These are phyloP conservation scores for Cadophora malorum DNA, from an alignment of 2,329 filamentous ascomycete genomes.

Conservation along the genomic window DNA sequence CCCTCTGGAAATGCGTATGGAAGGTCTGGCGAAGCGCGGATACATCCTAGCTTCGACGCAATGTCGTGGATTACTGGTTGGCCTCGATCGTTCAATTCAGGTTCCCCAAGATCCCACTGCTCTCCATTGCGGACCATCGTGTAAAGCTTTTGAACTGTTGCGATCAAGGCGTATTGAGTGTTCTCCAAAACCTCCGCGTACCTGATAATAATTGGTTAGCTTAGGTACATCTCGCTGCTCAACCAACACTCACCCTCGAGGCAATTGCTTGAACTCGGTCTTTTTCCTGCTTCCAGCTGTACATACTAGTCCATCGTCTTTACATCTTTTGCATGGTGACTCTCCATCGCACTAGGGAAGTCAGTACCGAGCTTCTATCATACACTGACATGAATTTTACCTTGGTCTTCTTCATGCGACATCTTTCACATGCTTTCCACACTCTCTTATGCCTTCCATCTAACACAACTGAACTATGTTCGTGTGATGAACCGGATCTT, in stretches of 20 bases:
- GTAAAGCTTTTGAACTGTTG: constrained; percentile 70
- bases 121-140: constrained; percentile 65
- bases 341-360: constrained; percentile 65
- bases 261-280: constrained; percentile 72
- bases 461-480: constrained; percentile 50
- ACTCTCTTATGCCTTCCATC: constrained; percentile 68
- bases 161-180: constrained; percentile 68
- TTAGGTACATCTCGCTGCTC: neutral
- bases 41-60: constrained; percentile 67
- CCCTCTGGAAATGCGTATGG: constrained; percentile 67
- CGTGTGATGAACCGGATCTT: constrained; percentile 32
- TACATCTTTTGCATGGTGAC: constrained; percentile 70
- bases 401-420: constrained; percentile 75
- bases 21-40: constrained; percentile 65
- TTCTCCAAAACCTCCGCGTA: constrained; percentile 71
- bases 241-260: constrained; percentile 58
- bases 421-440: constrained; percentile 71
- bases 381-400: constrained; percentile 45
- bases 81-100: constrained; percentile 66
- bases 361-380: constrained; percentile 21
- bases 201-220: constrained; percentile 45
- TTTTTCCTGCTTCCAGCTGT: constrained; percentile 69
- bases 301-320: constrained; percentile 69
- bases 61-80: constrained; percentile 71
- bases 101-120: constrained; percentile 67